Evolutionary conservation across 2,329 filamentous ascomycete genomes (phyloP), one percentile per base, ranked within the genome.

Genomic region (Daldinia sp.): DNA sequence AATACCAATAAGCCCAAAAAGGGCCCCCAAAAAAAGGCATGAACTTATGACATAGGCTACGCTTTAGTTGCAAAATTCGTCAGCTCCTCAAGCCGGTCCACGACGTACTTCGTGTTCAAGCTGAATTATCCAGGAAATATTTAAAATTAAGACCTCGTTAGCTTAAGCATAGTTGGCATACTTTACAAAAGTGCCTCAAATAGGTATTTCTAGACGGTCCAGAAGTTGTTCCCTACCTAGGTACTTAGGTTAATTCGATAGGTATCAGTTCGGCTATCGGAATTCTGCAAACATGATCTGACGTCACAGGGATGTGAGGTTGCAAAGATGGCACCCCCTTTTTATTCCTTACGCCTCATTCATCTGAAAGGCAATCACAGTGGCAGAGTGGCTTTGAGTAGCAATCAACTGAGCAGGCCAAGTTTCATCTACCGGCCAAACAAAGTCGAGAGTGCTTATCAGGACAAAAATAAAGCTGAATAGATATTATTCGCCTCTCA

Each of bases 281-380:
- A 27, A 23, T 47, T 15, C 30, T 48, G 27, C 45, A 19, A 48
- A 48, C 15, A 32, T 11, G 45, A 17, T 11, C 25, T 48, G 45
- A 48, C 45, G 45, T 48, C 45, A 48, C 21, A 25, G 39, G 21
- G n/a, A n/a, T n/a, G n/a, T n/a, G n/a, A n/a, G n/a, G n/a, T n/a
- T n/a, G n/a, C n/a, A n/a, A n/a, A 13, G 15, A 9, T 15, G 4
- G 15, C n/a, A 9, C 19, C 45, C 45, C 25, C 45, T 48, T 21
- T 15, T 43, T 23, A 10, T 17, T 29, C 11, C 27, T 27, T 30
- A 30, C n/a, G 27, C 27, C 25, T 29, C 37, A 21, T 21, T 43
- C 37, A 43, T 10, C 17, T 23, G 21, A 43, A 43, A 15, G 3
- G n/a, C 17, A 15, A 43, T 10, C 17, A 10, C 10, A 43, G 23